Percentiles rank a stretch among this genome's conserved stretches.
Evolutionary conservation across 257 asterid species (phyloP).

Genomic region (Solanum tacnaense): DNA sequence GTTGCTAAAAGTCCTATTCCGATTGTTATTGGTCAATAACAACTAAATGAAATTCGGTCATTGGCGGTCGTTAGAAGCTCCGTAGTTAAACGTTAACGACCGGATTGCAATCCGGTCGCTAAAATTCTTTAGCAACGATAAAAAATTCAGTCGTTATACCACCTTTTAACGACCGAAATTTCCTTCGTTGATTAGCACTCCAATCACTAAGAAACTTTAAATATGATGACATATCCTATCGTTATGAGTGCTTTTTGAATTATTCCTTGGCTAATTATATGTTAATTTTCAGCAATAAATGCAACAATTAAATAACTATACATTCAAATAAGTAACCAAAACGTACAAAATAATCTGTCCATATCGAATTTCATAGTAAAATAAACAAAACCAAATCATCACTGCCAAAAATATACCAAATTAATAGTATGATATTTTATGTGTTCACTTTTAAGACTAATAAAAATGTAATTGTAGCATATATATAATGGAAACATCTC

Average conservation of each 20-base stretch:
- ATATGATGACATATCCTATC: neutral
- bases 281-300: neutral
- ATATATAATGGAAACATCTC: neutral
- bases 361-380: neutral
- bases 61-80: too few species aligned
- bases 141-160: too few species aligned
- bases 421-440: neutral
- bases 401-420: neutral
- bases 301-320: neutral
- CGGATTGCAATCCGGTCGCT: neutral
- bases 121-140: too few species aligned
- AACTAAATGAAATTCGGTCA: neutral
- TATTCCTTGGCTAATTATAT: neutral
- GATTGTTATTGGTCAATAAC: too few species aligned
- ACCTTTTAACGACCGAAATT: neutral
- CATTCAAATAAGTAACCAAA: neutral
- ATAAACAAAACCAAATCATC: neutral
- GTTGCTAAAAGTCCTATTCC: neutral
- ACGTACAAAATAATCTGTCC: neutral
- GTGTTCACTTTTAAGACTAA: neutral
- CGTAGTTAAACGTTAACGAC: too few species aligned
- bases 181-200: neutral
- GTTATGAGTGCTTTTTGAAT: neutral
- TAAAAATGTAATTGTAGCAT: neutral
- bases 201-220: neutral